A percentile compares a stretch with the other conserved stretches of the same genome.
Conservation (phyloP, 805 yeast species). For the Candida silvicultrix region DNA sequence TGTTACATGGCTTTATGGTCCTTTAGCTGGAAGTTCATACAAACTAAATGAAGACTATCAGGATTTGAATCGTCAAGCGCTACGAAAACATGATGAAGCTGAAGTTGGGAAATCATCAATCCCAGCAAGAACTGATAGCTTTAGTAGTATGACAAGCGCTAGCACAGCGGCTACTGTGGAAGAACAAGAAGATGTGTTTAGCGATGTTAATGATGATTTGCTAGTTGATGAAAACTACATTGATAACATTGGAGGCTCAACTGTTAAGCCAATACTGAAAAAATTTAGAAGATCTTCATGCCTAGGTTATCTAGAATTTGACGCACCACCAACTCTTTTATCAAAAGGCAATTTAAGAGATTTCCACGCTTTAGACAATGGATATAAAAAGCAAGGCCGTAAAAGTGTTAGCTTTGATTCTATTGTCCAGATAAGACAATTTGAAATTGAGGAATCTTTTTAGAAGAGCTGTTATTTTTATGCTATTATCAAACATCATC, state of each 20-base stretch:
- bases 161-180: conserved; percentile 1
- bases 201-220: background rate
- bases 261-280: conserved; percentile 19
- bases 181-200: conserved; percentile 3
- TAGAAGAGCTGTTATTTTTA: too few species aligned
- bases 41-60: background rate
- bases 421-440: conserved; percentile 22
- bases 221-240: background rate
- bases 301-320: conserved; percentile 6
- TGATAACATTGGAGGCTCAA: conserved; percentile 3
- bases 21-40: conserved; percentile 28
- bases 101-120: background rate
- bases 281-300: conserved; percentile 6
- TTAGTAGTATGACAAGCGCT: background rate
- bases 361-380: background rate
- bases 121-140: background rate
- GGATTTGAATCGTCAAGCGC: background rate
- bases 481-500: too few species aligned
- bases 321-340: background rate
- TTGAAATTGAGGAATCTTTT: conserved; percentile 1
- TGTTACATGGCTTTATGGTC: conserved; percentile 95
- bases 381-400: conserved; percentile 1
- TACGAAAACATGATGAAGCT: background rate
- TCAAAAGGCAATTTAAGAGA: background rate
- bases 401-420: conserved; percentile 22